These are phyloP conservation scores for Diaporthe capsici DNA, from an alignment of 2,329 filamentous ascomycete species.

Conservation along the genomic window DNA sequence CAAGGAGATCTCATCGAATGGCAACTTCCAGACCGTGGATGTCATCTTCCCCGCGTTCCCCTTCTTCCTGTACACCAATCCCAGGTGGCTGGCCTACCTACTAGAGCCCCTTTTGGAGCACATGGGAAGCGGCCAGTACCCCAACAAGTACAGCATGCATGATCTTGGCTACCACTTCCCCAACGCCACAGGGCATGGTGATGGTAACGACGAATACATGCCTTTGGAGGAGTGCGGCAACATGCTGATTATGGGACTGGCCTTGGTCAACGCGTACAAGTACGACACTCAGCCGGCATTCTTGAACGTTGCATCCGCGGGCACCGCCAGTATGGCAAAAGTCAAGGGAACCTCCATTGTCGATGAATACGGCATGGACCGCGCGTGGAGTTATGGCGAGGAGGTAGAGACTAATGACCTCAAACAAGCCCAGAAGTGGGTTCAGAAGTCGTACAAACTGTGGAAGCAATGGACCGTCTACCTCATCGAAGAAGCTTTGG, in stretches of 20 bases:
- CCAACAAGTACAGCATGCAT: slow-evolving; percentile 85
- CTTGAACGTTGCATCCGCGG: slow-evolving; percentile 19
- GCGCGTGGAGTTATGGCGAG: slow-evolving; percentile 66
- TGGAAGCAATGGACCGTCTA: slow-evolving; percentile 85
- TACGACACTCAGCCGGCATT: slow-evolving; percentile 73
- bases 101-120: slow-evolving; percentile 86
- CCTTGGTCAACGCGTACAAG: slow-evolving; percentile 80
- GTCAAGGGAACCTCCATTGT: slow-evolving; percentile 38
- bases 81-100: slow-evolving; percentile 83
- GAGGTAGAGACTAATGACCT: slow-evolving; percentile 58
- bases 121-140: slow-evolving; percentile 85
- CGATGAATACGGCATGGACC: slow-evolving; percentile 48
- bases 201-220: slow-evolving; percentile 81
- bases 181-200: slow-evolving; percentile 80
- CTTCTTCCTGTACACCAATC: slow-evolving; percentile 89
- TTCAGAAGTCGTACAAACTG: slow-evolving; percentile 71
- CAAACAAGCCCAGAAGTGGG: slow-evolving; percentile 56
- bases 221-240: slow-evolving; percentile 82
- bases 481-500: slow-evolving; percentile 77
- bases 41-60: slow-evolving; percentile 90
- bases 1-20: slow-evolving; percentile 89
- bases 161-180: slow-evolving; percentile 81
- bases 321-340: slow-evolving; percentile 43
- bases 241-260: slow-evolving; percentile 84
- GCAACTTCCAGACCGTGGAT: slow-evolving; percentile 88